Conservation (phyloP, 78 protist species). For the Acrasis kona region DNA sequence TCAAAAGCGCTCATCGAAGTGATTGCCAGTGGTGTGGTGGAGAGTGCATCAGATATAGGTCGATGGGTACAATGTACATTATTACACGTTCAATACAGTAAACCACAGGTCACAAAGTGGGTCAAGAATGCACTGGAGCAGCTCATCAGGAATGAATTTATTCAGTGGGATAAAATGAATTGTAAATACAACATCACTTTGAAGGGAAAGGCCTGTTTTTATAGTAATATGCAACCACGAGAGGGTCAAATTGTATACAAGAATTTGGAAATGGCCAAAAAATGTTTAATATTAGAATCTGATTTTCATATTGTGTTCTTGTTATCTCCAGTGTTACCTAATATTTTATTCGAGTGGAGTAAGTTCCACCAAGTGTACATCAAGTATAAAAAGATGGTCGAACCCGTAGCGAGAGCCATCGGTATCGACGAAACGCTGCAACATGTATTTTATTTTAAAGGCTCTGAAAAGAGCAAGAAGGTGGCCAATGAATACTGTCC, state of each 20-base stretch:
- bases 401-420: background rate
- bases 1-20: background rate
- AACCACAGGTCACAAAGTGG: background rate
- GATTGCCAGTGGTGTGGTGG: background rate
- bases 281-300: constrained; percentile 1
- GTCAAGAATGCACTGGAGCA: background rate
- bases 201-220: constrained; percentile 2
- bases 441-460: too few species aligned
- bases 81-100: too few species aligned
- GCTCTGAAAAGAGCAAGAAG: background rate
- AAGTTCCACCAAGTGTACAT: background rate
- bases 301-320: constrained; percentile 22
- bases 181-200: background rate
- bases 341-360: background rate
- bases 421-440: constrained; percentile 15
- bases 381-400: background rate
- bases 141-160: background rate
- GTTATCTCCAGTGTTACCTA: constrained; percentile 1
- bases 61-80: background rate
- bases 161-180: background rate
- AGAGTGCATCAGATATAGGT: background rate
- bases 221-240: background rate
- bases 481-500: background rate
- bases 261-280: background rate
- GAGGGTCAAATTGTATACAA: constrained; percentile 4